Evolutionary conservation across 176 grass and related monocot genomes (phyloP).

Genomic region (Eleusine indica): DNA sequence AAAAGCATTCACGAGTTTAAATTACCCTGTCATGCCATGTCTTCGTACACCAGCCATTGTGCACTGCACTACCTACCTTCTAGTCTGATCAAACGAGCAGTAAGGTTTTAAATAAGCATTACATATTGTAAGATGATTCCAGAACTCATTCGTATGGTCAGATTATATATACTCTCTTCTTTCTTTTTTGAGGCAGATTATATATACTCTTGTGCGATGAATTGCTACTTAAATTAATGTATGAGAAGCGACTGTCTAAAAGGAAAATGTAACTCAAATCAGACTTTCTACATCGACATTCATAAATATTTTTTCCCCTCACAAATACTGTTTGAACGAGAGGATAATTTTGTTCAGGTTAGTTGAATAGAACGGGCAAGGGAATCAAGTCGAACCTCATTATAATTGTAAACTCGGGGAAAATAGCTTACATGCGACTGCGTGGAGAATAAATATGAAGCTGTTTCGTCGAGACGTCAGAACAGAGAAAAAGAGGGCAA

Average conservation of each 20-base stretch:
- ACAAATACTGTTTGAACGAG: constrained; percentile 18
- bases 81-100: not conserved
- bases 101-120: not conserved
- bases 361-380: constrained; percentile 10
- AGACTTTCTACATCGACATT: constrained; percentile 19
- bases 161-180: no score
- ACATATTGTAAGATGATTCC: no score
- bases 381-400: constrained; percentile 27
- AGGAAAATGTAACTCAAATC: not conserved
- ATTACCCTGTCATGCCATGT: no score
- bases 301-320: not conserved
- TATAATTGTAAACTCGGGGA: not conserved
- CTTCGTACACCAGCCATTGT: no score
- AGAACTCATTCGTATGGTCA: no score
- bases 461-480: not conserved
- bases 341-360: not conserved
- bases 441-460: not conserved
- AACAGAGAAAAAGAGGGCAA: not conserved
- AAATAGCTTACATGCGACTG: not conserved
- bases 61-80: no score
- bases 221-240: no score
- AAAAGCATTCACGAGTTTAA: not conserved
- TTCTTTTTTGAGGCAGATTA: no score
- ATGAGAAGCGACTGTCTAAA: not conserved
- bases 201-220: no score